Conservation (phyloP, 306 rosid genomes). For the Cucurbita ficifolia region DNA sequence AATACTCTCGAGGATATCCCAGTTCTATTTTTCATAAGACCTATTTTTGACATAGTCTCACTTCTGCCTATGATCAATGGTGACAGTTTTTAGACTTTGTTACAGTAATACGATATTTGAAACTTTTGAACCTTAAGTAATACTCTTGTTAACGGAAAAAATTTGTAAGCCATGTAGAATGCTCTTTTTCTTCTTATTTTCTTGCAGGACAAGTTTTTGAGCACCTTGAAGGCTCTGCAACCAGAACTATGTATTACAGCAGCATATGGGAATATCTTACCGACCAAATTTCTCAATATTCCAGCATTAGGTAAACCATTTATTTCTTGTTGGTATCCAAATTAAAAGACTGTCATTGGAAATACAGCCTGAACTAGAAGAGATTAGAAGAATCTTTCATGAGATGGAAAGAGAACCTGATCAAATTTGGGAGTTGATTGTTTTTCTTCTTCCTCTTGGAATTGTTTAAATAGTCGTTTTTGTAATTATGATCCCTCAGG, state of each 20-base stretch:
- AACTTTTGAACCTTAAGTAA: not conserved
- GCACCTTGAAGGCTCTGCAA: slow-evolving; percentile 50
- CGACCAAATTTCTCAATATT: slow-evolving; percentile 37
- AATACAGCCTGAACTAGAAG: not conserved
- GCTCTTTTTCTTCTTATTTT: not conserved
- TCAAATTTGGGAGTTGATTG: not conserved
- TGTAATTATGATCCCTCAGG: slow-evolving; percentile 30
- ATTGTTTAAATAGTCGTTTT: not conserved
- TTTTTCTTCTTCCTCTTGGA: not conserved
- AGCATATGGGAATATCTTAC: slow-evolving; percentile 46
- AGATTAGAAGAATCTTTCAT: not conserved
- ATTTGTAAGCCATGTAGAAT: not conserved
- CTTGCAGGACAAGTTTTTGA: slow-evolving; percentile 55
- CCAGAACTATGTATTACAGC: slow-evolving; percentile 67
- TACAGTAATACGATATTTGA: not conserved
- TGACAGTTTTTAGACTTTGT: not conserved
- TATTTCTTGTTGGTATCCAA: not conserved
- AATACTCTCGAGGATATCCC: not conserved
- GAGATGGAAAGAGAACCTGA: not conserved
- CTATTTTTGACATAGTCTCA: not conserved
- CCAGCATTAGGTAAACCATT: slow-evolving; percentile 40
- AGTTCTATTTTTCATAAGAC: not conserved
- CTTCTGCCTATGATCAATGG: not conserved
- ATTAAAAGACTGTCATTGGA: not conserved
- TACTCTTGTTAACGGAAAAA: not conserved